Percentiles rank a stretch among this genome's conserved stretches.
Evolutionary conservation across 1,284 basidiomycete species (phyloP).

Genomic region (Coniferiporia sulphurascens): DNA sequence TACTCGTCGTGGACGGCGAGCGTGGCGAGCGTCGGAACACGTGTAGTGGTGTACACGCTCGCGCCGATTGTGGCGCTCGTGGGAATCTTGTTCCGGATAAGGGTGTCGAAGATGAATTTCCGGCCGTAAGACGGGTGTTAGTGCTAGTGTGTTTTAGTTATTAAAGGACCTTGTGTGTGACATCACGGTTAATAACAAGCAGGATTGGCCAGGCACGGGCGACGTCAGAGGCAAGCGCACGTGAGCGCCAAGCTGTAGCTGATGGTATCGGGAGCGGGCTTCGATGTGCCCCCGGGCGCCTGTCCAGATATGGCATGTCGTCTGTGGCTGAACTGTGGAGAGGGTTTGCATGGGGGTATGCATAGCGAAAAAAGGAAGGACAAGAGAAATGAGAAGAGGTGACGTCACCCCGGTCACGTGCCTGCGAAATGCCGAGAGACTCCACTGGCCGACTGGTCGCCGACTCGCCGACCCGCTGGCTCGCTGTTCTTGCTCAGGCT

Average conservation of each 20-base stretch:
- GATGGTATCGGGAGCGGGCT: too few relatives aligned
- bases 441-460: background rate
- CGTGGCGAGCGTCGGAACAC: constrained; percentile 12
- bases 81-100: constrained; percentile 15
- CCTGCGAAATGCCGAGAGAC: background rate
- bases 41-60: constrained; percentile 17
- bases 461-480: background rate
- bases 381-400: background rate
- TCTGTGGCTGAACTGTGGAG: background rate
- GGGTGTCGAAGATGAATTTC: constrained; percentile 21
- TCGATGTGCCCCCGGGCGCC: too few relatives aligned
- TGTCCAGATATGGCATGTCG: background rate
- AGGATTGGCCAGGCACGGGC: too few relatives aligned
- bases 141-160: too few relatives aligned
- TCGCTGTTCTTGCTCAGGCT: background rate
- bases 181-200: too few relatives aligned
- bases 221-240: too few relatives aligned
- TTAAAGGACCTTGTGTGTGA: too few relatives aligned
- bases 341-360: background rate
- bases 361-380: background rate
- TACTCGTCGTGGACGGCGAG: constrained; percentile 14
- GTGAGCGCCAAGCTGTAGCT: too few relatives aligned
- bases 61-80: constrained; percentile 17
- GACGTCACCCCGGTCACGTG: background rate
- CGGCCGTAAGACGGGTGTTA: background rate